Evolutionary conservation across 495 filamentous ascomycete genomes (phyloP).

Genomic region (Aspergillus sclerotiicarbonarius): DNA sequence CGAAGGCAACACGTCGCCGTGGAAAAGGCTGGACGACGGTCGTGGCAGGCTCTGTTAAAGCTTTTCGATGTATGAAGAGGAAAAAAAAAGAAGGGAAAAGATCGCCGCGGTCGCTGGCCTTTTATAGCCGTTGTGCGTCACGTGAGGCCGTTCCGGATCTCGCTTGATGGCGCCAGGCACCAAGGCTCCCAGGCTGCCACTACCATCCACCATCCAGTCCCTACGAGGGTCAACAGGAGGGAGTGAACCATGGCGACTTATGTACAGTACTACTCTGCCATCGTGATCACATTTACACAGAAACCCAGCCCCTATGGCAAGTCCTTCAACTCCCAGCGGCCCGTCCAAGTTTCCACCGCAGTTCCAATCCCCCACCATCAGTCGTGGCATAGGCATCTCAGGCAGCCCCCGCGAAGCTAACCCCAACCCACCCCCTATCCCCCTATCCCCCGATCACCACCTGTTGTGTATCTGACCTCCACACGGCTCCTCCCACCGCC

Average conservation of each 20-base stretch:
- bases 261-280: constrained; percentile 5
- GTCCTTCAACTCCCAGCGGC: background rate
- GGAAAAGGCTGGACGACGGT: constrained; percentile 55
- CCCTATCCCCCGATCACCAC: constrained; percentile 19
- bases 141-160: constrained; percentile 23
- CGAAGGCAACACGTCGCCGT: constrained; percentile 66
- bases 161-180: constrained; percentile 15
- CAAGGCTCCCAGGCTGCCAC: background rate
- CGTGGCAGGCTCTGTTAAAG: constrained; percentile 62
- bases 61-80: constrained; percentile 53
- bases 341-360: too few species aligned
- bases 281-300: background rate
- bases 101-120: constrained; percentile 12
- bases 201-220: too few species aligned
- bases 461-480: constrained; percentile 38
- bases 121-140: constrained; percentile 31
- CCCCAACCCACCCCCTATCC: background rate
- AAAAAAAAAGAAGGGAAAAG: constrained; percentile 24
- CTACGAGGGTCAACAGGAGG: background rate
- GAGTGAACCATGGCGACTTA: background rate
- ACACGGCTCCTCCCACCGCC: constrained; percentile 59
- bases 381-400: too few species aligned
- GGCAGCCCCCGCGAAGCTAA: too few species aligned
- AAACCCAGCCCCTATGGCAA: background rate
- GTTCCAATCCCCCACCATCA: too few species aligned